Percentiles rank a stretch among this genome's conserved stretches.
These are phyloP conservation scores for Suillus sp. DNA, from an alignment of 768 basidiomycete genomes.

Conservation along the genomic window DNA sequence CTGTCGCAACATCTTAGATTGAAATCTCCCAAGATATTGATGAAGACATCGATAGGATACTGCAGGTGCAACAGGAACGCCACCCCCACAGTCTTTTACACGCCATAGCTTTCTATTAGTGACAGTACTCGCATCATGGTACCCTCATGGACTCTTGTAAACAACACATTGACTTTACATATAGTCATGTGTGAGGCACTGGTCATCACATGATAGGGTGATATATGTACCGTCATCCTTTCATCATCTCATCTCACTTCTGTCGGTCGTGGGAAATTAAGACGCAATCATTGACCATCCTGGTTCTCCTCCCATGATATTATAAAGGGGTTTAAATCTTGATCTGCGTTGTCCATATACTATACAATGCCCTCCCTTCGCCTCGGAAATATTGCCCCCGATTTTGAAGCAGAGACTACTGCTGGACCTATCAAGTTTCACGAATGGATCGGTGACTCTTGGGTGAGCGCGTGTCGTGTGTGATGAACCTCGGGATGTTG, in stretches of 20 bases:
- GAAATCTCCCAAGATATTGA: conserved; percentile 87
- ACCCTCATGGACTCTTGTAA: neutral
- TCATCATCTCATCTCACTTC: neutral
- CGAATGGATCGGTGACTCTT: conserved; percentile 86
- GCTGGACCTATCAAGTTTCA: conserved; percentile 88
- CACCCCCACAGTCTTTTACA: conserved; percentile 93
- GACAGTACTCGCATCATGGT: neutral
- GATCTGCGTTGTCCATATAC: conserved; percentile 14
- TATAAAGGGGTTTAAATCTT: conserved; percentile 12
- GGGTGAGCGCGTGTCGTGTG: conserved; percentile 53
- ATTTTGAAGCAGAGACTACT: conserved; percentile 92
- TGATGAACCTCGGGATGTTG: conserved; percentile 4
- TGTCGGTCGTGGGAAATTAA: conserved; percentile 59
- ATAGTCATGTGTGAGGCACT: neutral
- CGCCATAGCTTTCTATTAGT: conserved; percentile 87
- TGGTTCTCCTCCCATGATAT: neutral
- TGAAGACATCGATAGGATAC: conserved; percentile 84
- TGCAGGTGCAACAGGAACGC: conserved; percentile 82
- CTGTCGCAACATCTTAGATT: conserved; percentile 52
- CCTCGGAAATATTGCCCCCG: conserved; percentile 86
- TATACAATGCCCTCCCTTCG: conserved; percentile 55
- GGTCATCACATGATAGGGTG: neutral
- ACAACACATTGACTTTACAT: neutral
- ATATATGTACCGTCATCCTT: neutral
- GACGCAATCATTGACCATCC: conserved; percentile 51